Conservation (phyloP, 345 rosid genomes). For the Psidium friedrichsthalianum region DNA sequence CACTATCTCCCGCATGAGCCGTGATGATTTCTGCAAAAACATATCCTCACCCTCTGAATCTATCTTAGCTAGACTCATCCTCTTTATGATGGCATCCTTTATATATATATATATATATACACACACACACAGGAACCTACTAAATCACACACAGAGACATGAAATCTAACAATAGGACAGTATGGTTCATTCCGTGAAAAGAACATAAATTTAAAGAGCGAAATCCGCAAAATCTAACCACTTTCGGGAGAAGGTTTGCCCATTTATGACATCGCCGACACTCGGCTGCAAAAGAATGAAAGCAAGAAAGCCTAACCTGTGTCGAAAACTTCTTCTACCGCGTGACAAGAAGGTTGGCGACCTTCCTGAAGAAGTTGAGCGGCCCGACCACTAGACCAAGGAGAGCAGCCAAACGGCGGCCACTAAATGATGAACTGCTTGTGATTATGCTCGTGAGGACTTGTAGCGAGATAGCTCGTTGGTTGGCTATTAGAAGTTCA, state of each 20-base stretch:
- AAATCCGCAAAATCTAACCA: constrained; percentile 35
- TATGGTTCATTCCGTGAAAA: constrained; percentile 6
- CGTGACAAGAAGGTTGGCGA: neutral
- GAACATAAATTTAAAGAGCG: constrained; percentile 6
- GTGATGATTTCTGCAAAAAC: neutral
- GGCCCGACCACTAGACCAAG: no score
- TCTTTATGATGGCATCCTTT: no score
- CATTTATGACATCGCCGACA: neutral
- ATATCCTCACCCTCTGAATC: neutral
- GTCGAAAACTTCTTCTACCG: neutral
- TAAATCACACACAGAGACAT: constrained; percentile 17
- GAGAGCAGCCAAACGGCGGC: no score
- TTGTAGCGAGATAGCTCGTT: no score
- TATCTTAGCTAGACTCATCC: no score
- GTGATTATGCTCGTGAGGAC: no score
- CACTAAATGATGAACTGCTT: no score
- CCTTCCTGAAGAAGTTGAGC: no score
- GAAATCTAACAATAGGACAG: neutral
- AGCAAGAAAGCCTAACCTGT: neutral
- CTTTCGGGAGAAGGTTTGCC: constrained; percentile 27
- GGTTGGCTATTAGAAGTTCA: no score
- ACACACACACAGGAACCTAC: constrained; percentile 36
- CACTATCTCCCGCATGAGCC: neutral
- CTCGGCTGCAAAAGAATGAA: neutral
- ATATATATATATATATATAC: no score